Conservation (phyloP, 768 basidiomycete species). For the Filobasidium floriforme region DNA sequence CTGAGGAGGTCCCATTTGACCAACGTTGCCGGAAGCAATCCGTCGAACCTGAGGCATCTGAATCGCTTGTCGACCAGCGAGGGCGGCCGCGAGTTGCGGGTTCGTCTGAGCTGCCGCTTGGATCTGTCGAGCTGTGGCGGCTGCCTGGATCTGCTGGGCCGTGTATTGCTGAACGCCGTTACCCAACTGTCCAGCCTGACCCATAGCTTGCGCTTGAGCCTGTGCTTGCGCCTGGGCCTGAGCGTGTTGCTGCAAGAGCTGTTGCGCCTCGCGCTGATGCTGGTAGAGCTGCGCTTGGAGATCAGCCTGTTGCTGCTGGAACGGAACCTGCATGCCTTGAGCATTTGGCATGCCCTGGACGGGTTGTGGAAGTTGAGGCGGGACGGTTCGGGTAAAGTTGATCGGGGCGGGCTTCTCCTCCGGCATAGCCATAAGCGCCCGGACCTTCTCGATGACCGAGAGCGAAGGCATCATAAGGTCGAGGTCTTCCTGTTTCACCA, state of each 20-base stretch:
- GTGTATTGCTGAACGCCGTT: constrained; percentile 6
- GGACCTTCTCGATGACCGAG: constrained; percentile 27
- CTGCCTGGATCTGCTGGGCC: background rate
- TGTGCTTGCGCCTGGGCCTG: constrained; percentile 15
- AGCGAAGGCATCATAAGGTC: constrained; percentile 31
- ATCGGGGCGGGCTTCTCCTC: constrained; percentile 13
- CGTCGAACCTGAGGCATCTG: constrained; percentile 23
- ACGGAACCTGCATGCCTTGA: constrained; percentile 21
- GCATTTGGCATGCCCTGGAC: constrained; percentile 25
- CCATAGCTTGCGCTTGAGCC: constrained; percentile 14
- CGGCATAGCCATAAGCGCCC: constrained; percentile 22
- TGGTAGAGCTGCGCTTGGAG: constrained; percentile 11
- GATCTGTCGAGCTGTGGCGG: constrained; percentile 10
- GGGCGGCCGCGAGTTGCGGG: constrained; percentile 13
- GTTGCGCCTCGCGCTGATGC: constrained; percentile 16
- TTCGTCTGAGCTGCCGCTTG: constrained; percentile 13
- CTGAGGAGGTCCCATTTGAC: constrained; percentile 18
- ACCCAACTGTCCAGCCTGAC: constrained; percentile 12
- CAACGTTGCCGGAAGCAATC: constrained; percentile 15
- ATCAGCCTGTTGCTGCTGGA: constrained; percentile 24
- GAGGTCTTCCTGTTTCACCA: constrained; percentile 34
- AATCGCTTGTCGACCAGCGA: constrained; percentile 3
- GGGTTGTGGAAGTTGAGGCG: constrained; percentile 25
- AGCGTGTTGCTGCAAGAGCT: constrained; percentile 19
- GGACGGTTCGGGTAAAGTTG: constrained; percentile 27